These are phyloP conservation scores for Neltuma alba DNA, from an alignment of 306 rosid species.

Conservation along the genomic window DNA sequence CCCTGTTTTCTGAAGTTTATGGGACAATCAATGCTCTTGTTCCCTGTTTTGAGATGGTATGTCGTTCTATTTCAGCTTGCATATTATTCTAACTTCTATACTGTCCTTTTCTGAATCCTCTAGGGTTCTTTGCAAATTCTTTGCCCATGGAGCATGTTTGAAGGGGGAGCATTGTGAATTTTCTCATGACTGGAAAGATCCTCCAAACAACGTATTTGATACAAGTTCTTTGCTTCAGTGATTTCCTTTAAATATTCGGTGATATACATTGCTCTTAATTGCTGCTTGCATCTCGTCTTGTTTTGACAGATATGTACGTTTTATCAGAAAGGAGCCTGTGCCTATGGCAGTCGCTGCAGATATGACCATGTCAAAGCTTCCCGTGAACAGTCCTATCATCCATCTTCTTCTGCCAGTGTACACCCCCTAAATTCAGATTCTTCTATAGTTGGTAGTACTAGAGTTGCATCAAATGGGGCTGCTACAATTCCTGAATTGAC, in stretches of 20 bases:
- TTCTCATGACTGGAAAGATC: constrained; percentile 92
- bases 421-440: constrained; percentile 49
- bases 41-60: constrained; percentile 14
- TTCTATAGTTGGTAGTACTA: constrained; percentile 38
- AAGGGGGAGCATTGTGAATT: constrained; percentile 98
- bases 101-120: constrained; percentile 29
- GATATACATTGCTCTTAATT: constrained; percentile 26
- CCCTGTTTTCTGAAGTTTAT: constrained; percentile 24
- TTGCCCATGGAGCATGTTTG: constrained; percentile 93
- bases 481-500: constrained; percentile 49
- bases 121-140: constrained; percentile 97
- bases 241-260: constrained; percentile 4
- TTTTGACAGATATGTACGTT: constrained; percentile 76
- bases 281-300: constrained; percentile 21
- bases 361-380: constrained; percentile 88
- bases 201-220: constrained; percentile 76
- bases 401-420: constrained; percentile 64
- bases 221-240: constrained; percentile 28
- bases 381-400: constrained; percentile 48
- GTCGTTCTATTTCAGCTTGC: constrained; percentile 19
- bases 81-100: constrained; percentile 11
- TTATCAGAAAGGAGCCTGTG: constrained; percentile 89
- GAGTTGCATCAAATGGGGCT: constrained; percentile 45
- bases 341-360: constrained; percentile 96
- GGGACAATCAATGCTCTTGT: not conserved